Base-by-base conservation (phyloP, 2,329 filamentous ascomycete species). In the Sporothrix dimorphospora region DNA sequence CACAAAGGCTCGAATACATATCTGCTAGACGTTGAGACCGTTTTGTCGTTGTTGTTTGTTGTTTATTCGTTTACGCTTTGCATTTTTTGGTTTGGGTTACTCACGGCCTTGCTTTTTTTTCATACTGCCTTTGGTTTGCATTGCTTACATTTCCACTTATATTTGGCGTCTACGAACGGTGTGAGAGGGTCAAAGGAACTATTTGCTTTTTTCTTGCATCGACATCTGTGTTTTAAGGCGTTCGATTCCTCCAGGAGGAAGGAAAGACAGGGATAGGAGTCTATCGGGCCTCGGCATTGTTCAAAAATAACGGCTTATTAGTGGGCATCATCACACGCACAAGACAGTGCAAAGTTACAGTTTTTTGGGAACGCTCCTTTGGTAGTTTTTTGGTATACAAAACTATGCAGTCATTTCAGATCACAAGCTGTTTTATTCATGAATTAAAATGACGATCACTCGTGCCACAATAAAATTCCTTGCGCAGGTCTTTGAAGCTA, bases 91-190 rank as follows among this genome's bases (percentile, higher is more conserved):
- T 4, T 67, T 51, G 63, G 61, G 40, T 47, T 30, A 30, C 16
- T 47, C 21, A 65, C 21, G 61, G 40, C 40, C 21, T 47, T 47
- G 21, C 16, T 51, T 27, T 47, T 66, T 6, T 49, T 19, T 47
- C 9, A 4, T 30, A 12, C 38, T 65, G 11, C 34, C 14, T 45
- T 65, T 24, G n/a, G 9, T 27, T 57, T 30, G 11, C 47, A n/a
- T n/a, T n/a, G n/a, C n/a, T n/a, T 34, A 3, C 30, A 61, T 40
- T 40, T n/a, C 34, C 19, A 14, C 57, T 61, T 42, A 16, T 24
- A 57, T 61, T 19, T 47, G 61, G 61, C 61, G 61, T 65, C 42
- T 27, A 47, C 21, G 30, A 30, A 45, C 21, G 61, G 61, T 45
- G 24, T 65, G 24, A n/a, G 61, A 47, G 61, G 40, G 5, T n/a